These are phyloP conservation scores for Nemophila menziesii DNA, from an alignment of 257 asterid genomes.

Conservation along the genomic window DNA sequence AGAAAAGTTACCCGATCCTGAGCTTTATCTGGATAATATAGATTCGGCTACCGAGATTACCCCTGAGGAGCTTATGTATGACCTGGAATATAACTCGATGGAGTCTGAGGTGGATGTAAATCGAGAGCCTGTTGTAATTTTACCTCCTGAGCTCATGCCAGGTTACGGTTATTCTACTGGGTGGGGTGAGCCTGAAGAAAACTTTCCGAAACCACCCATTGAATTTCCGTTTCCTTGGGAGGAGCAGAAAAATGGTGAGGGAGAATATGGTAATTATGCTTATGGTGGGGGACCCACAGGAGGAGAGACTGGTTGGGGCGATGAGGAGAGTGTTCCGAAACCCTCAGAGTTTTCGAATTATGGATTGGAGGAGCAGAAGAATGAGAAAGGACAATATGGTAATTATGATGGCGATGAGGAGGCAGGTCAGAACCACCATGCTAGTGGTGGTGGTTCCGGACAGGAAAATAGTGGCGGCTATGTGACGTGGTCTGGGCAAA, in stretches of 20 bases:
- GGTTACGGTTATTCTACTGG: slow-evolving; percentile 32
- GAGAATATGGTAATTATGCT: slow-evolving; percentile 10
- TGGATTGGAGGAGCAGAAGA: too few relatives aligned
- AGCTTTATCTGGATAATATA: slow-evolving; percentile 47
- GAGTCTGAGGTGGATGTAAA: slow-evolving; percentile 13
- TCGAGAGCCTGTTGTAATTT: slow-evolving; percentile 43
- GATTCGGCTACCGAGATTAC: slow-evolving; percentile 43
- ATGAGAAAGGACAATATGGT: too few relatives aligned
- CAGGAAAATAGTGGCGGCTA: too few relatives aligned
- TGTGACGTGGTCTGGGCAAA: too few relatives aligned
- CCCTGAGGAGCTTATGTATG: slow-evolving; percentile 17
- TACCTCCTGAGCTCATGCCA: slow-evolving; percentile 41
- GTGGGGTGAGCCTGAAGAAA: slow-evolving; percentile 55
- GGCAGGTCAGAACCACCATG: too few relatives aligned
- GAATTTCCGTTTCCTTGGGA: slow-evolving; percentile 19
- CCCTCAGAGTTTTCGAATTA: too few relatives aligned
- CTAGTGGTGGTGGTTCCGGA: too few relatives aligned
- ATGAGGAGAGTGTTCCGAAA: too few relatives aligned
- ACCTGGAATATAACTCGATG: slow-evolving; percentile 23
- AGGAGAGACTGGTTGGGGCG: slow-evolving; percentile 25
- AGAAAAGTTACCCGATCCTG: slow-evolving; percentile 38
- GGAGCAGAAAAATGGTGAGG: slow-evolving; percentile 24
- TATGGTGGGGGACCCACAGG: slow-evolving; percentile 14
- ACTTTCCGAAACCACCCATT: slow-evolving; percentile 14
- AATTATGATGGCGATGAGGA: too few relatives aligned